Conservation (phyloP, 345 rosid species). For the Passiflora organensis region DNA sequence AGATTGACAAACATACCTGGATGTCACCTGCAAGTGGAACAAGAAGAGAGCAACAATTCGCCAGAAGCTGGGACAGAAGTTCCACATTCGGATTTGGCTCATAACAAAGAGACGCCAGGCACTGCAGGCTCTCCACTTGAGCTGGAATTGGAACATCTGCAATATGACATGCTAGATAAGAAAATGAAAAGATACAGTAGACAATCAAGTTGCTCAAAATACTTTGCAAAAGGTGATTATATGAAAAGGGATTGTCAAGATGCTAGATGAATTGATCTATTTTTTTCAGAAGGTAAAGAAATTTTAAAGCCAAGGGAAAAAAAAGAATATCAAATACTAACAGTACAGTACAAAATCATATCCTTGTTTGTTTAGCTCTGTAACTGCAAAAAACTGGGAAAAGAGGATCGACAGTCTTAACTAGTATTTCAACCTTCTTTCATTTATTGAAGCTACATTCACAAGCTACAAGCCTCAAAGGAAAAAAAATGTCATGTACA, state of each 20-base stretch:
- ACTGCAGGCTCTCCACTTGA: conserved; percentile 72
- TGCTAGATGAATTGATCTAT: too few species aligned
- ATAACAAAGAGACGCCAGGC: conserved; percentile 57
- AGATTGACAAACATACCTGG: conserved; percentile 49
- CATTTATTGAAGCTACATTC: too few species aligned
- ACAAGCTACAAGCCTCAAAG: too few species aligned
- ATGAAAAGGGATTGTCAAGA: background rate
- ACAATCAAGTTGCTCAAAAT: background rate
- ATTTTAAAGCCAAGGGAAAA: too few species aligned
- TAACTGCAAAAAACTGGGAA: too few species aligned
- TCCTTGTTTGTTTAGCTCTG: too few species aligned
- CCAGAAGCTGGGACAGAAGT: conserved; percentile 51
- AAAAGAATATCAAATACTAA: too few species aligned
- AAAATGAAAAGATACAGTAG: background rate
- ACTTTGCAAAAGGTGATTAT: background rate
- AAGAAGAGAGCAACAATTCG: conserved; percentile 64
- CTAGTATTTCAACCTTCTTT: too few species aligned
- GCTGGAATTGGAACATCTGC: conserved; percentile 56
- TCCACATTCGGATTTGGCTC: conserved; percentile 38
- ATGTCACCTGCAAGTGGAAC: conserved; percentile 60
- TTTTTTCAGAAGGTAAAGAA: too few species aligned
- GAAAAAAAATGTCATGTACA: too few species aligned
- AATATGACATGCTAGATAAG: conserved; percentile 10
- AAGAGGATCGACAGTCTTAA: too few species aligned
- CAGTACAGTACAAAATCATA: too few species aligned